Evolutionary conservation across 768 basidiomycete genomes (phyloP).

Genomic region (Tricholoma flavovirens): DNA sequence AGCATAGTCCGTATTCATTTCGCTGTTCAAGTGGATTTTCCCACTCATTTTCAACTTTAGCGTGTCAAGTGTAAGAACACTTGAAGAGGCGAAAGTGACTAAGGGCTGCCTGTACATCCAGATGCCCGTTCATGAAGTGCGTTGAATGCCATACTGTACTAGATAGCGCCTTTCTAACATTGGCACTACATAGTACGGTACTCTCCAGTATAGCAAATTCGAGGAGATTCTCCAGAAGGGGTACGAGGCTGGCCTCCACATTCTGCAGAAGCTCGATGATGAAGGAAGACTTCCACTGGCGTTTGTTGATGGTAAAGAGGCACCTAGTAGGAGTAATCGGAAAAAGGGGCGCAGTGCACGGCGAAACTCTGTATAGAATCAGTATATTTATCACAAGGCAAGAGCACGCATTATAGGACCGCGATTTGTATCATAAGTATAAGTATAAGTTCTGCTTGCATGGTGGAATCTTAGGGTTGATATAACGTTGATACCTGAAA

Average conservation of each 20-base stretch:
- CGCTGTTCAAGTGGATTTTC: not conserved
- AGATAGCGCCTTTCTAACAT: not conserved
- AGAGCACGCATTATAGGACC: not conserved
- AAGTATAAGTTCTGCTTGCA: not conserved
- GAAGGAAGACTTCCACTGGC: slow-evolving; percentile 81
- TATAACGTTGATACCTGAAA: too few species aligned
- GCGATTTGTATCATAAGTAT: not conserved
- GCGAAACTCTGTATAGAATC: slow-evolving; percentile 62
- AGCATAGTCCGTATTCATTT: slow-evolving; percentile 71
- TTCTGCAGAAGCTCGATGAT: slow-evolving; percentile 72
- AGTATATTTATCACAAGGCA: not conserved
- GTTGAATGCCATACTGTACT: slow-evolving; percentile 8
- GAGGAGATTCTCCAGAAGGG: slow-evolving; percentile 85
- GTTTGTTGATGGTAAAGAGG: slow-evolving; percentile 54
- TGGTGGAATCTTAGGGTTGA: not conserved
- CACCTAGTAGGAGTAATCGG: slow-evolving; percentile 34
- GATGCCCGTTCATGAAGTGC: slow-evolving; percentile 91
- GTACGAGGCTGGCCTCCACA: slow-evolving; percentile 62
- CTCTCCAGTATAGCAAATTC: slow-evolving; percentile 84
- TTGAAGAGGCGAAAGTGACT: slow-evolving; percentile 91
- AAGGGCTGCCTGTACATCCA: slow-evolving; percentile 88
- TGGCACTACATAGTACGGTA: slow-evolving; percentile 65
- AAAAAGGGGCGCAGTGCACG: slow-evolving; percentile 74
- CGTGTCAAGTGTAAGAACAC: slow-evolving; percentile 90
- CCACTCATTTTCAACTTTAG: slow-evolving; percentile 33